phyloP scores from a whole-genome alignment of 805 yeast genomes.

The Isabelozyma gotoi region DNA sequence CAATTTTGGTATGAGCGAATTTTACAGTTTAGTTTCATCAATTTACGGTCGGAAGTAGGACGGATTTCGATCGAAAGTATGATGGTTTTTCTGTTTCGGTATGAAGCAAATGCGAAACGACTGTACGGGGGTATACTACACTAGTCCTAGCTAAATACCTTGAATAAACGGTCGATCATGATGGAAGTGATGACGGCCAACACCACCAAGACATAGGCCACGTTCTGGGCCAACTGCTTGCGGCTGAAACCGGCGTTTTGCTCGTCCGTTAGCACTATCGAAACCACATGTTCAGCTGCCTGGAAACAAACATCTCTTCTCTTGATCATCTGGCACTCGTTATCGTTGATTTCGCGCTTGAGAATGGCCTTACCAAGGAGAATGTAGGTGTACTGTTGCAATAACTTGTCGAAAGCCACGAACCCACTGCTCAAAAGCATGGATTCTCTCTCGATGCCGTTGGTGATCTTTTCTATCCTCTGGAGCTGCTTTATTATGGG shows the following conservation, averaged over 20 bases:
- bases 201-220: slow-evolving; percentile 20
- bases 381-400: slow-evolving; percentile 35
- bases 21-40: too few species aligned
- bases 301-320: slow-evolving; percentile 39
- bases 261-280: slow-evolving; percentile 40
- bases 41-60: too few species aligned
- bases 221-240: slow-evolving; percentile 22
- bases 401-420: slow-evolving; percentile 30
- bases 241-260: slow-evolving; percentile 19
- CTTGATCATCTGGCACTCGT: slow-evolving; percentile 32
- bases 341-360: slow-evolving; percentile 26
- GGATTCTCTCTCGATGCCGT: slow-evolving; percentile 36
- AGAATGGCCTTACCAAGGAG: slow-evolving; percentile 42
- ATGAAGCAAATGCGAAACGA: neutral
- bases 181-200: slow-evolving; percentile 22
- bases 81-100: too few species aligned
- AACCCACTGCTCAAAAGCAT: slow-evolving; percentile 27
- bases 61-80: too few species aligned
- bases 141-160: slow-evolving; percentile 13
- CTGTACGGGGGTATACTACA: neutral
- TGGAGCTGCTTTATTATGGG: slow-evolving; percentile 26
- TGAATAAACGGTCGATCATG: slow-evolving; percentile 28
- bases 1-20: too few species aligned
- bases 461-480: slow-evolving; percentile 38
- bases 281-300: slow-evolving; percentile 43